Evolutionary conservation across 805 yeast species (phyloP).

Genomic region (Ogataea methylovora): DNA sequence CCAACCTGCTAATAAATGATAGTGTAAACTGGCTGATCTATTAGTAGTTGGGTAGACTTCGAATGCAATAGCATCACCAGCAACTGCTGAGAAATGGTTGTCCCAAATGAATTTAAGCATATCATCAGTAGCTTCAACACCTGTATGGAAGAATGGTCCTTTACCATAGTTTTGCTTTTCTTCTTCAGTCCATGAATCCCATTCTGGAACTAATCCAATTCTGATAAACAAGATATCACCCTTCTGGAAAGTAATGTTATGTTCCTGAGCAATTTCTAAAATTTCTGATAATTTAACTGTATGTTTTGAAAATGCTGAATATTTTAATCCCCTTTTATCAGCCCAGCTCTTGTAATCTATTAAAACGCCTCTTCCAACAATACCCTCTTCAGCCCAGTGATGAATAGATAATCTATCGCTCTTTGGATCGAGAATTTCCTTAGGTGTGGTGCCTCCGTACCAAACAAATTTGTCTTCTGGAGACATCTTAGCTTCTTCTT

Average conservation of each 20-base stretch:
- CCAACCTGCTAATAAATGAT: constrained; percentile 21
- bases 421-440: constrained; percentile 5
- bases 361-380: constrained; percentile 26
- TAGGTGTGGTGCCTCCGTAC: constrained; percentile 6
- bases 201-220: constrained; percentile 22
- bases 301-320: constrained; percentile 16
- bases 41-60: constrained; percentile 8
- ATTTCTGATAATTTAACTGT: constrained; percentile 17
- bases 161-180: constrained; percentile 4
- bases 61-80: constrained; percentile 9
- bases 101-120: constrained; percentile 9
- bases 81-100: constrained; percentile 9
- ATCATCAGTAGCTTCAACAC: constrained; percentile 7
- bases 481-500: constrained; percentile 9
- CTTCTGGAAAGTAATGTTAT: constrained; percentile 16
- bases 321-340: constrained; percentile 16
- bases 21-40: constrained; percentile 6
- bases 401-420: constrained; percentile 8
- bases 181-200: constrained; percentile 7
- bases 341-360: constrained; percentile 24
- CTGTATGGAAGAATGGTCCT: constrained; percentile 10
- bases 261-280: constrained; percentile 12
- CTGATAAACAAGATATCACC: constrained; percentile 25
- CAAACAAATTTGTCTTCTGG: constrained; percentile 4
- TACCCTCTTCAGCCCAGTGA: constrained; percentile 20